These are phyloP conservation scores for Aschersonia sp. DNA, from an alignment of 2,329 filamentous ascomycete genomes.

Conservation along the genomic window DNA sequence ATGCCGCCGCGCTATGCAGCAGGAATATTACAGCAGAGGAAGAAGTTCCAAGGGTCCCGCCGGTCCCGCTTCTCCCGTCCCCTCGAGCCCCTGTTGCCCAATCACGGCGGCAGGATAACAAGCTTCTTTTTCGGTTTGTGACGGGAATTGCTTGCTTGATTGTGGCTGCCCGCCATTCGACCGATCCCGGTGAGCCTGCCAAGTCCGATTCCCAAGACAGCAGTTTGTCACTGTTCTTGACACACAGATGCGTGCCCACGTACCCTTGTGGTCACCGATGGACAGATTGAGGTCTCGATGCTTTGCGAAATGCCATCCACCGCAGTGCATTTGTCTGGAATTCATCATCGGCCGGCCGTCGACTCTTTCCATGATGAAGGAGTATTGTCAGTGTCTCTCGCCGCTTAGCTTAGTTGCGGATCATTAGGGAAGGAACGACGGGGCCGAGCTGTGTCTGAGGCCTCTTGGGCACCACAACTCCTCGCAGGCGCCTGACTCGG, in stretches of 20 bases:
- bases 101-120: conserved; percentile 3
- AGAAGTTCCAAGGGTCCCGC: background rate
- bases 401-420: background rate
- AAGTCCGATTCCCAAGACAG: conserved; percentile 2
- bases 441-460: too few relatives aligned
- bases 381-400: background rate
- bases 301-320: background rate
- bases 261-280: background rate
- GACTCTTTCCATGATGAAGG: too few relatives aligned
- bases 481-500: background rate
- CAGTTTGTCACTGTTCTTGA: background rate
- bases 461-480: background rate
- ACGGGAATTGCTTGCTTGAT: conserved; percentile 1
- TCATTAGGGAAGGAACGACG: background rate
- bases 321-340: background rate
- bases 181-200: conserved; percentile 3
- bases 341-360: background rate
- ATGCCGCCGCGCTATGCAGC: background rate
- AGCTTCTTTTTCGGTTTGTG: conserved; percentile 1
- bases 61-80: background rate
- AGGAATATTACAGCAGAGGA: background rate
- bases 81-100: conserved; percentile 1
- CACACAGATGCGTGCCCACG: background rate
- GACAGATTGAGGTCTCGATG: too few relatives aligned
- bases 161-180: background rate